Conservation (phyloP, 2,329 filamentous ascomycete genomes). For the Trichoderma gracile region DNA sequence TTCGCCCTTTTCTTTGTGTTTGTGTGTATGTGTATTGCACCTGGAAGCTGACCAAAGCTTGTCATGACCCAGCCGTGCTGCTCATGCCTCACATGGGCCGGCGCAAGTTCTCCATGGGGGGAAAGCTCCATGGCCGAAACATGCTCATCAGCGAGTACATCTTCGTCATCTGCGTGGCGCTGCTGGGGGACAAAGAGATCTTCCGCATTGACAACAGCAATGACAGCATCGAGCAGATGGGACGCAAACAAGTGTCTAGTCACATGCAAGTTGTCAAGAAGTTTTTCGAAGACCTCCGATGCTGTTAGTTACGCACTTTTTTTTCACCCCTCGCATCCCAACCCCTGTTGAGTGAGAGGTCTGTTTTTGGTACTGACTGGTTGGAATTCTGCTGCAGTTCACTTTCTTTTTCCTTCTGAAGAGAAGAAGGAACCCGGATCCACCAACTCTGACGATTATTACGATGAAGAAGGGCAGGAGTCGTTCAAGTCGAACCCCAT, state of each 20-base stretch:
- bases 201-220: constrained; percentile 48
- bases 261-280: constrained; percentile 71
- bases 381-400: constrained; percentile 50
- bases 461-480: constrained; percentile 46
- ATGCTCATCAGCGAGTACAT: constrained; percentile 71
- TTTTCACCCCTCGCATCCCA: not conserved
- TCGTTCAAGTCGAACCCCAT: constrained; percentile 67
- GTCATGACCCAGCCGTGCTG: constrained; percentile 55
- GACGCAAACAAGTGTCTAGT: constrained; percentile 67
- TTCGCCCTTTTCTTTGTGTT: not conserved
- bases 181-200: constrained; percentile 46
- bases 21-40: too few relatives aligned
- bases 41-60: constrained; percentile 29
- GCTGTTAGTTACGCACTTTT: constrained; percentile 52
- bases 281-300: constrained; percentile 62
- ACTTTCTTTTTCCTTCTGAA: constrained; percentile 60
- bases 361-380: constrained; percentile 25
- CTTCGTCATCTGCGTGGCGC: constrained; percentile 45
- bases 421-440: constrained; percentile 59
- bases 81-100: constrained; percentile 67
- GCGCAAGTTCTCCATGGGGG: constrained; percentile 65
- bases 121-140: constrained; percentile 66
- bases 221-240: constrained; percentile 49
- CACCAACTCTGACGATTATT: constrained; percentile 60
- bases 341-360: not conserved